Percentiles rank a stretch among this genome's conserved stretches.
These are phyloP conservation scores for Astraeus odoratus DNA, from an alignment of 768 basidiomycete genomes.

Conservation along the genomic window DNA sequence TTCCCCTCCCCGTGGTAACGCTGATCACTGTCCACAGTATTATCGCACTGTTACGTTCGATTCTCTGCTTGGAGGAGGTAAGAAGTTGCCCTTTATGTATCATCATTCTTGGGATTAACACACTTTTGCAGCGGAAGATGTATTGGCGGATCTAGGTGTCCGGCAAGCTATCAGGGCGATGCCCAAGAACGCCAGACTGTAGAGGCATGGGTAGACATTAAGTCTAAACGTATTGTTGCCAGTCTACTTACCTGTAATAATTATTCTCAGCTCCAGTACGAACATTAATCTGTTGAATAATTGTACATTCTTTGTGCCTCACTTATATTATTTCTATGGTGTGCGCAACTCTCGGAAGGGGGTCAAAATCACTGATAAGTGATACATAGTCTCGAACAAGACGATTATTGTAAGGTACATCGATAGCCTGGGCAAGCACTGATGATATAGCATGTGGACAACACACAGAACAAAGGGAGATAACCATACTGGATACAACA, in stretches of 20 bases:
- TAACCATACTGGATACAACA: no score
- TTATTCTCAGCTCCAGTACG: not conserved
- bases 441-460: no score
- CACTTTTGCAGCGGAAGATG: conserved; percentile 56
- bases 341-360: no score
- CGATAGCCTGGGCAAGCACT: no score
- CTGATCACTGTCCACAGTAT: conserved; percentile 11
- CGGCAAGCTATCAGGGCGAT: conserved; percentile 73
- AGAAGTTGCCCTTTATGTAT: conserved; percentile 5
- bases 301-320: not conserved
- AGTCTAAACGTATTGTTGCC: not conserved
- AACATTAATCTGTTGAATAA: not conserved
- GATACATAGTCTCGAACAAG: no score
- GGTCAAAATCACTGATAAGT: no score
- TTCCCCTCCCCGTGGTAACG: conserved; percentile 9
- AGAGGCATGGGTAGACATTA: conserved; percentile 7
- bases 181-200: conserved; percentile 62
- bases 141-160: conserved; percentile 72
- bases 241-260: not conserved
- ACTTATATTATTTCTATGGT: not conserved
- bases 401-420: no score
- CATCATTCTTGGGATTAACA: not conserved
- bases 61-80: conserved; percentile 61
- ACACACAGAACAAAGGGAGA: no score
- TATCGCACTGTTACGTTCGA: conserved; percentile 29